These are phyloP conservation scores for Apocynum venetum DNA, from an alignment of 257 asterid species.

Conservation along the genomic window DNA sequence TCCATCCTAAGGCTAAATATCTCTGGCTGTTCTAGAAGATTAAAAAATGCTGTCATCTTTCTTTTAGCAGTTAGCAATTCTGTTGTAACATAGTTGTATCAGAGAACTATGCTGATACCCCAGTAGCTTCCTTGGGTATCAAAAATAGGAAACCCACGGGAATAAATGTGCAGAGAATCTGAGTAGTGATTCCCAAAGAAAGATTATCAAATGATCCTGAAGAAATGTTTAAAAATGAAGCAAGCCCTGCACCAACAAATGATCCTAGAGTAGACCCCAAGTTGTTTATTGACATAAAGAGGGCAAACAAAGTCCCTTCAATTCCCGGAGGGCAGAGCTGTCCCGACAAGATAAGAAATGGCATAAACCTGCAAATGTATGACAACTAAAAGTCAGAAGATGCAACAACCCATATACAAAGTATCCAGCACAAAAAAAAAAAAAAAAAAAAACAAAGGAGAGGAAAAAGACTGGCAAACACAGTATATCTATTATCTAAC, in stretches of 20 bases:
- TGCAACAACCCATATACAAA: not conserved
- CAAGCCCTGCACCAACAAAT: constrained; percentile 77
- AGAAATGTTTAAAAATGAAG: constrained; percentile 71
- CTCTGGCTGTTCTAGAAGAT: not conserved
- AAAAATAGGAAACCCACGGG: constrained; percentile 62
- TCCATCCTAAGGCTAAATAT: not conserved
- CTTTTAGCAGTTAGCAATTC: not conserved
- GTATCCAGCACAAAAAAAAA: no score
- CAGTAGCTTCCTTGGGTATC: constrained; percentile 90
- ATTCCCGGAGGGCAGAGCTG: constrained; percentile 97
- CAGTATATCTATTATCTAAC: not conserved
- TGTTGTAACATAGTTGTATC: not conserved
- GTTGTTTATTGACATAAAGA: constrained; percentile 92
- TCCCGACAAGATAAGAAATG: constrained; percentile 88
- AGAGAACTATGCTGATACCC: constrained; percentile 59
- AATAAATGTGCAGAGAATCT: constrained; percentile 58
- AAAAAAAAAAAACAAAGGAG: no score
- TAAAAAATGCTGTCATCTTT: not conserved
- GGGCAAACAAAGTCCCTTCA: constrained; percentile 89
- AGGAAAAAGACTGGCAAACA: not conserved
- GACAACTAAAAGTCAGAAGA: not conserved
- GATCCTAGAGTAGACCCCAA: constrained; percentile 75
- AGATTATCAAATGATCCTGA: constrained; percentile 85
- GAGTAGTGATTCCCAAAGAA: constrained; percentile 52
- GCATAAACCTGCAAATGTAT: constrained; percentile 73